Percentiles rank a stretch among this genome's conserved stretches.
Evolutionary conservation across 2,329 filamentous ascomycete genomes (phyloP).

Genomic region (Colletotrichum caudatum): DNA sequence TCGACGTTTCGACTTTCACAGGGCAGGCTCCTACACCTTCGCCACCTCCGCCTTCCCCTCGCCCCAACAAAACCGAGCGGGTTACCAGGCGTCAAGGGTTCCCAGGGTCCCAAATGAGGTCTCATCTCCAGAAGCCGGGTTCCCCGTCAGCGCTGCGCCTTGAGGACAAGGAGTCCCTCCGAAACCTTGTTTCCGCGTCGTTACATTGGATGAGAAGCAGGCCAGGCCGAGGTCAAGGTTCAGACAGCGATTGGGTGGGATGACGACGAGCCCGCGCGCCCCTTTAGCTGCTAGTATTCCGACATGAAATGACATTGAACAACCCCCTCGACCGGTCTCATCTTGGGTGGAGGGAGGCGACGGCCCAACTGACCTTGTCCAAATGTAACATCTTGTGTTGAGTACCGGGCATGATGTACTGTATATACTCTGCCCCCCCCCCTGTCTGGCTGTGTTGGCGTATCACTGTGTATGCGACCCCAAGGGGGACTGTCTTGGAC

Average conservation of each 20-base stretch:
- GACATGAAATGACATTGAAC: neutral
- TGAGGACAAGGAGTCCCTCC: neutral
- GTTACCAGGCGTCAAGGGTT: neutral
- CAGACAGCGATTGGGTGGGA: neutral
- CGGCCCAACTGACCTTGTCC: neutral
- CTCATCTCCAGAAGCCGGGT: conserved; percentile 7
- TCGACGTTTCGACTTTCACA: neutral
- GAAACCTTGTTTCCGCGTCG: neutral
- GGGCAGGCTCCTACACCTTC: neutral
- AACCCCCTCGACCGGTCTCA: neutral
- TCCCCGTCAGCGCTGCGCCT: neutral
- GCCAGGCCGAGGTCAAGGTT: neutral
- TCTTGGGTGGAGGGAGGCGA: too few species aligned
- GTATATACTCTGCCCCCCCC: too few species aligned
- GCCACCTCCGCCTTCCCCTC: neutral
- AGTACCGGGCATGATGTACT: too few species aligned
- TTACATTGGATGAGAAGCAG: too few species aligned
- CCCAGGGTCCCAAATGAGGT: conserved; percentile 5
- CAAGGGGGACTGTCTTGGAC: too few species aligned
- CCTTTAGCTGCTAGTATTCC: neutral
- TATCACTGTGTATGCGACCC: too few species aligned
- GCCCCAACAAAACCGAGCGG: neutral
- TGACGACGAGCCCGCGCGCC: neutral
- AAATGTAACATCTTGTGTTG: neutral
- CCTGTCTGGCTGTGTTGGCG: too few species aligned